Conservation (phyloP, 1,284 basidiomycete species). For the Somion occarium region DNA sequence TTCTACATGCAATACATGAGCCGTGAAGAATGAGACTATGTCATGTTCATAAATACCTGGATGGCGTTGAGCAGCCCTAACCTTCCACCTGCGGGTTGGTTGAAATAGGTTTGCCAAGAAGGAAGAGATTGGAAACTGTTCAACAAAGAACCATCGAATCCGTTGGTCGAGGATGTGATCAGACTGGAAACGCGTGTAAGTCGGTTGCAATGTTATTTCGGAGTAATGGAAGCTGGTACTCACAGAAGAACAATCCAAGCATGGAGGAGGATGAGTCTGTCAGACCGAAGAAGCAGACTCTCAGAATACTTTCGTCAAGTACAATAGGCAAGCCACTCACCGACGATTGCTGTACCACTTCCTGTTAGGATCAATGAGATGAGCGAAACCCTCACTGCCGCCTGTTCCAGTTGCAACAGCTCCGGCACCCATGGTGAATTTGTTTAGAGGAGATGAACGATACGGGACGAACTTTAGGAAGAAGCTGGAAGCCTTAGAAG, state of each 20-base stretch:
- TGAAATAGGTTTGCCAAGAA: conserved; percentile 59
- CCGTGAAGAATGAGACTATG: no score
- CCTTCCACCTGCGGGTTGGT: conserved; percentile 45
- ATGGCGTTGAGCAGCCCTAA: conserved; percentile 75
- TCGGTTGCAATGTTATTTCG: not conserved
- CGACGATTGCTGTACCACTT: conserved; percentile 73
- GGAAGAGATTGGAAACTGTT: conserved; percentile 65
- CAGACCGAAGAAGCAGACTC: conserved; percentile 8
- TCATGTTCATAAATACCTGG: conserved; percentile 51
- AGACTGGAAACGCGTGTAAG: conserved; percentile 35
- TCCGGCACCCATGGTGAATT: conserved; percentile 43
- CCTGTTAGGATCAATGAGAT: conserved; percentile 58
- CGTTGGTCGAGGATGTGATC: conserved; percentile 73
- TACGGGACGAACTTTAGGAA: conserved; percentile 22
- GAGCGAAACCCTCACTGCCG: conserved; percentile 37
- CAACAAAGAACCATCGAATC: conserved; percentile 77
- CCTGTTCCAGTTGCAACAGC: conserved; percentile 20
- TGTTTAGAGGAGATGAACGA: conserved; percentile 15
- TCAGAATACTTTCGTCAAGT: conserved; percentile 2
- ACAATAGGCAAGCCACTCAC: conserved; percentile 30
- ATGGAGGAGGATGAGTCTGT: conserved; percentile 57
- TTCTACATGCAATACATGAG: conserved; percentile 37
- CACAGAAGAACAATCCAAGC: conserved; percentile 66
- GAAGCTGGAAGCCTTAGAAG: conserved; percentile 26
- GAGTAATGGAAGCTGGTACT: conserved; percentile 19